Evolutionary conservation across 2,329 filamentous ascomycete genomes (phyloP).

Genomic region (Camptophora hylomeconis): DNA sequence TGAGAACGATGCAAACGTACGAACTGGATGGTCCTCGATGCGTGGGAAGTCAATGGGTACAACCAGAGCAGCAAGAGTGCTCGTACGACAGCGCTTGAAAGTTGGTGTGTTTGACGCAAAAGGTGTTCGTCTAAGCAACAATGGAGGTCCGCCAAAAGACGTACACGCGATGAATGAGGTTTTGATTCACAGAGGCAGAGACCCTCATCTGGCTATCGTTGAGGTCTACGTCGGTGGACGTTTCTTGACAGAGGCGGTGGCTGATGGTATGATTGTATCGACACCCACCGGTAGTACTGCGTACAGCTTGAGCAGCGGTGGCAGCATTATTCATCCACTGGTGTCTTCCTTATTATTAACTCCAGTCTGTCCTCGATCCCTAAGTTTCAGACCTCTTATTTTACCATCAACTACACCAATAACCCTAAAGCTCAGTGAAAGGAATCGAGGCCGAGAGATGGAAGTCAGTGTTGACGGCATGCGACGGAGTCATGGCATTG

Average conservation of each 20-base stretch:
- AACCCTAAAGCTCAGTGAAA: constrained; percentile 65
- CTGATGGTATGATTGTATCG: constrained; percentile 86
- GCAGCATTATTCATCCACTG: constrained; percentile 85
- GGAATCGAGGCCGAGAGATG: constrained; percentile 62
- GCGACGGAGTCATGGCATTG: constrained; percentile 49
- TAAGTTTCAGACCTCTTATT: constrained; percentile 85
- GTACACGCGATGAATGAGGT: constrained; percentile 85
- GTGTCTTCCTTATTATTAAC: constrained; percentile 82
- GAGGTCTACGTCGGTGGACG: constrained; percentile 81
- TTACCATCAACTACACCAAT: constrained; percentile 77
- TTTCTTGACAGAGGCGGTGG: constrained; percentile 85
- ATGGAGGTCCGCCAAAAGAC: constrained; percentile 26
- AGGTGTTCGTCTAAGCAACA: constrained; percentile 32
- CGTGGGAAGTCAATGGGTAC: constrained; percentile 71
- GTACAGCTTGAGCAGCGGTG: constrained; percentile 85
- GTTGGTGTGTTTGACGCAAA: constrained; percentile 68
- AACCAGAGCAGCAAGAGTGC: constrained; percentile 60
- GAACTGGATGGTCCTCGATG: constrained; percentile 55
- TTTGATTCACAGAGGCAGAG: constrained; percentile 77
- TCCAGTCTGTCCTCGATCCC: constrained; percentile 81
- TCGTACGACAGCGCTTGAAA: constrained; percentile 75
- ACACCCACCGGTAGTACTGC: constrained; percentile 93
- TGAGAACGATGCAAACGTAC: constrained; percentile 11
- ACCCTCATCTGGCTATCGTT: constrained; percentile 82
- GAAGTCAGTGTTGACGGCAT: constrained; percentile 71